Evolutionary conservation across 139 green algal species (phyloP), one percentile per base, ranked within the genome.

Genomic region (Desmodesmus armatus): DNA sequence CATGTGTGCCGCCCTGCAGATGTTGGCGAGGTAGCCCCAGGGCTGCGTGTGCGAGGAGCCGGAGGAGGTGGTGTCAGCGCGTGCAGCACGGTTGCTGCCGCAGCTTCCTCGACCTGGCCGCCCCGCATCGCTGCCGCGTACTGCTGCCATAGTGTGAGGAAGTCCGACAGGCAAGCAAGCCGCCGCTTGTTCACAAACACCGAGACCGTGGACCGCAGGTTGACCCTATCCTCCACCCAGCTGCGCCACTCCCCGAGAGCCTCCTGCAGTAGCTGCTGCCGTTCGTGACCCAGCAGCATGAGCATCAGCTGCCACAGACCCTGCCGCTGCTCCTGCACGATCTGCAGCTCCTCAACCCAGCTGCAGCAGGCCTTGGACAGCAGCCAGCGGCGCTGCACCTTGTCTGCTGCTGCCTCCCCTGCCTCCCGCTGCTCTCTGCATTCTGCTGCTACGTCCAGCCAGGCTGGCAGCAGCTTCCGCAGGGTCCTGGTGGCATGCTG

Each of bases 121-220:
- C 51, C 40, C 5, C 80, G 51, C 80, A 86, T 86, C 4, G 80
- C 80, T 33, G 51, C 47, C 25, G 80, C 37, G 44, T 86, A 86
- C 35, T 80, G 67, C 19, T 72, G 67, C 80, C 80, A 86, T 9
- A 72, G 43, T 2, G 67, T 73, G 5, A 86, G 40, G 51, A 72
- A 73, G 37, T 86, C 80, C 21, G 37, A 53, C 51, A 86, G 47
- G 66, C 66, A 78, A 21, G 43, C 39, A 66, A 85, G 47, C 31
- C 80, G 80, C 66, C 80, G 66, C 80, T 69, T 67, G 67, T 85
- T 78, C 15, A 85, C 67, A 33, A 85, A 85, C 9, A 5, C 62
- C 5, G 35, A 66, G 13, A 85, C 53, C 23, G 66, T 53, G 35
- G 29, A 29, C 47, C 80, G 80, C 66, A 78, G 67, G 41, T 66